Evolutionary conservation across 2,329 filamentous ascomycete genomes (phyloP), one percentile per base, ranked within the genome.

Genomic region (Pseudopyrenochaeta lycopersici): DNA sequence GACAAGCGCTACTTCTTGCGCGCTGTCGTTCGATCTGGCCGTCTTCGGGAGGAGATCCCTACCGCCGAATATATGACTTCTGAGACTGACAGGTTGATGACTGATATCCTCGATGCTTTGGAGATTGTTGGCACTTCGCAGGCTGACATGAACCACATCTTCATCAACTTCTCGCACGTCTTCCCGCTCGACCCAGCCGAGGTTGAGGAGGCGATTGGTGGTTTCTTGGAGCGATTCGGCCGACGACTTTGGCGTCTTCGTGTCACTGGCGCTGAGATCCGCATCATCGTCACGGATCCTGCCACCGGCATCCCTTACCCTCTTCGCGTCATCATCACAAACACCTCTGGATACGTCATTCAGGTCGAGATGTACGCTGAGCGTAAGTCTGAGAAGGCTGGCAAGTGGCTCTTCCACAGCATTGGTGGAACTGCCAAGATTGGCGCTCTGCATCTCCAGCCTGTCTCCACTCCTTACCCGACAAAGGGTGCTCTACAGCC

Each of bases 101-200:
- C 92, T 75, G 95, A 99, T 74, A 98, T 99, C 71, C 87, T 98
- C 46, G 95, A 99, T 74, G 95, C 95, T 39, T 84, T 99, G 53
- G 95, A 99, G 84, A 97, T 99, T 68, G 96, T 97, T 73, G 95
- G 95, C 73, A 97, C 97, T 84, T 98, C 97, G 82, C 96, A 96
- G 82, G 97, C 95, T 46, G 95, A 99, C 83, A 85, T 99, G 74
- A 99, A 99, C 84, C 95, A 99, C 81, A 95, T 99, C 84, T 99
- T 99, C 83, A 95, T 99, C 84, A 98, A 99, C 85, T 99, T 99
- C 82, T 95, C 92, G 0, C 92, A 93, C 9, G 91, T 97, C 54
- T 98, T 99, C 88, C 91, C 92, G 75, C 87, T 99, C 43, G 84
- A 92, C 71, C 93, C 95, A 3, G 81, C 87, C 54, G 92, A 97